Conservation (phyloP, 1,139 yeast species). For the Yamadazyma membranifaciens region DNA sequence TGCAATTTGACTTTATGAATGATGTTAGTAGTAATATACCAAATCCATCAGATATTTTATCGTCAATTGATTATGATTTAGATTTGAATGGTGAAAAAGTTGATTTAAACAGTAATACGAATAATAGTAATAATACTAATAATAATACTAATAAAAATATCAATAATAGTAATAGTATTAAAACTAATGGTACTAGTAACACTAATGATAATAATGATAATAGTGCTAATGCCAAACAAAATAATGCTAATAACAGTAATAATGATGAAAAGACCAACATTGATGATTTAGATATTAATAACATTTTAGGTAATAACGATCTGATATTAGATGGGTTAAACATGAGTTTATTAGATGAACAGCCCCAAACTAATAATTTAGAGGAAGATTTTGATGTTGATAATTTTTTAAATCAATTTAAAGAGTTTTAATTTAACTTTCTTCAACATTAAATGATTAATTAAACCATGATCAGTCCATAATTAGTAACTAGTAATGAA, state of each 20-base stretch:
- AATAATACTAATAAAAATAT: slow-evolving; percentile 5
- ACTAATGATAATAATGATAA: slow-evolving; percentile 12
- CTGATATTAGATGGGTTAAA: slow-evolving; percentile 45
- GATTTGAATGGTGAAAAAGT: slow-evolving; percentile 5
- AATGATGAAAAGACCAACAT: slow-evolving; percentile 14
- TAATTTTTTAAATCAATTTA: slow-evolving; percentile 45
- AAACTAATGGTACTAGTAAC: slow-evolving; percentile 8
- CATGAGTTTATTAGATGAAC: slow-evolving; percentile 40
- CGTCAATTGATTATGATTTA: slow-evolving; percentile 29
- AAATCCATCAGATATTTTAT: slow-evolving; percentile 40
- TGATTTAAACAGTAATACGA: not conserved
- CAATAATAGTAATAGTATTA: slow-evolving; percentile 4
- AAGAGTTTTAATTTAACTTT: slow-evolving; percentile 7
- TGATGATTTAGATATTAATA: slow-evolving; percentile 40
- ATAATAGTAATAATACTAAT: slow-evolving; percentile 5
- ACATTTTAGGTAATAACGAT: slow-evolving; percentile 41
- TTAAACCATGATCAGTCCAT: too few species aligned
- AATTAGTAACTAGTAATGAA: not conserved
- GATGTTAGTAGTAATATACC: slow-evolving; percentile 23
- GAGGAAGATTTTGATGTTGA: slow-evolving; percentile 48
- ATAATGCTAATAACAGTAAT: slow-evolving; percentile 7
- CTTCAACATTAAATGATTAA: too few species aligned
- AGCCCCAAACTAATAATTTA: slow-evolving; percentile 16
- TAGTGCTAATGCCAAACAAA: slow-evolving; percentile 10
- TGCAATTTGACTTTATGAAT: slow-evolving; percentile 28